A percentile compares a stretch with the other conserved stretches of the same genome.
phyloP scores from a whole-genome alignment of 75 land plant species.

The Sequoiadendron giganteum region DNA sequence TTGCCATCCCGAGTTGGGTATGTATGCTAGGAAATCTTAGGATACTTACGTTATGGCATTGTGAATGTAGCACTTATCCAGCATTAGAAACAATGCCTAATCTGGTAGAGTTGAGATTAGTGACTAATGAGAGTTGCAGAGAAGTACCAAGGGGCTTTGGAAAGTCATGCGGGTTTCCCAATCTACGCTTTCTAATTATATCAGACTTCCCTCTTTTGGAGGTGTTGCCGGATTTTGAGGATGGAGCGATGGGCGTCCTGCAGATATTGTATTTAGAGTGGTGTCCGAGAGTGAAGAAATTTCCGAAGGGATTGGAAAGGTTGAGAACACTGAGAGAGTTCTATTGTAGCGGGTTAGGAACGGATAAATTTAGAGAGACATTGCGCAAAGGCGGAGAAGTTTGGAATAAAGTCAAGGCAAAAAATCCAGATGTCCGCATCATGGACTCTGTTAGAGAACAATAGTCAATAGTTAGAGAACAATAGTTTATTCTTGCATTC shows the following conservation, averaged over 20 bases:
- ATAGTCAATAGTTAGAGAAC: too few relatives aligned
- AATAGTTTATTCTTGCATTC: too few relatives aligned
- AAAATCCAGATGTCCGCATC: too few relatives aligned
- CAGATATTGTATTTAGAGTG: background rate
- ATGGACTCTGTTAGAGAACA: too few relatives aligned
- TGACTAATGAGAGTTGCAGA: background rate
- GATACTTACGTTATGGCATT: background rate
- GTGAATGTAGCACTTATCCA: background rate
- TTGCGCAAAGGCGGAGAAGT: too few relatives aligned
- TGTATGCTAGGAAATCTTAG: background rate
- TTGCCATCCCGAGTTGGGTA: background rate
- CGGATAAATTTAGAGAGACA: too few relatives aligned
- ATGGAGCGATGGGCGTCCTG: background rate
- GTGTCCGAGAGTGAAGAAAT: background rate
- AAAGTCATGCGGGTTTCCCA: background rate
- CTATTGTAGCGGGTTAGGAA: too few relatives aligned
- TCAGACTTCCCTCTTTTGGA: too few relatives aligned
- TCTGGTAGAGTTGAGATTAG: background rate
- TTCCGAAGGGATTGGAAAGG: background rate
- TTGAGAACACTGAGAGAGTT: background rate
- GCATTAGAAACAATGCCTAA: background rate
- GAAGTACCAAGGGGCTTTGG: background rate
- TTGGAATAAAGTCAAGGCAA: too few relatives aligned
- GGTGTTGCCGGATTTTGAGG: background rate
- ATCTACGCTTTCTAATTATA: background rate